Evolutionary conservation across 345 rosid species (phyloP).

Genomic region (Syzygium aromaticum): DNA sequence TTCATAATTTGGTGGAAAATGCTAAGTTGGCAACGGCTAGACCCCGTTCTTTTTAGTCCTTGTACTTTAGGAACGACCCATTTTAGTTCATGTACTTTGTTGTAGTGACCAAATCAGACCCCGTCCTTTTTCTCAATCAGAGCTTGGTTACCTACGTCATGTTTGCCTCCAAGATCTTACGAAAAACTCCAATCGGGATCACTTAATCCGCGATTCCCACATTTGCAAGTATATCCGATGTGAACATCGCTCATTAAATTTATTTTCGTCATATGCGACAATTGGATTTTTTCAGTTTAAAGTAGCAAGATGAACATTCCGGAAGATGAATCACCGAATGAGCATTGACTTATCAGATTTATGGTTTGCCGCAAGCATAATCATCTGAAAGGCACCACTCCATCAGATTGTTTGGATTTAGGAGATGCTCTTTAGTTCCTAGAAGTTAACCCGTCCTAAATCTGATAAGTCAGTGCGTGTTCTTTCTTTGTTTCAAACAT

Average conservation of each 20-base stretch:
- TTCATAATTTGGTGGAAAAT: not conserved
- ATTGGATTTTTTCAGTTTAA: not conserved
- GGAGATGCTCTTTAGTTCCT: not conserved
- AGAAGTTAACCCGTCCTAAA: not conserved
- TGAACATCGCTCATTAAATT: not conserved
- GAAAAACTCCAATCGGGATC: not conserved
- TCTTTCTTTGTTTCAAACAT: not conserved
- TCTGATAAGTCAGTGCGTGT: not conserved
- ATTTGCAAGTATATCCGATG: not conserved
- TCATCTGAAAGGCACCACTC: not conserved
- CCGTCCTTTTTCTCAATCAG: too few relatives aligned
- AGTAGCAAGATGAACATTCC: not conserved
- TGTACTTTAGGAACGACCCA: not conserved
- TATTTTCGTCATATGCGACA: not conserved
- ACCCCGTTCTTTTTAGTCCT: not conserved
- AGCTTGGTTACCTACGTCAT: not conserved
- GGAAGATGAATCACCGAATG: not conserved
- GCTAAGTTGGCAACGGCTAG: not conserved
- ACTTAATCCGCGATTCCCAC: not conserved
- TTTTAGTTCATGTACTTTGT: not conserved
- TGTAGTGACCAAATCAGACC: not conserved
- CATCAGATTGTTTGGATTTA: not conserved
- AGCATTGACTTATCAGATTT: not conserved
- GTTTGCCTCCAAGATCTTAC: not conserved
- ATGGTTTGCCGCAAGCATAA: not conserved